phyloP scores from a whole-genome alignment of 192 early-diverging fungal species.

The Podila epicladia region DNA sequence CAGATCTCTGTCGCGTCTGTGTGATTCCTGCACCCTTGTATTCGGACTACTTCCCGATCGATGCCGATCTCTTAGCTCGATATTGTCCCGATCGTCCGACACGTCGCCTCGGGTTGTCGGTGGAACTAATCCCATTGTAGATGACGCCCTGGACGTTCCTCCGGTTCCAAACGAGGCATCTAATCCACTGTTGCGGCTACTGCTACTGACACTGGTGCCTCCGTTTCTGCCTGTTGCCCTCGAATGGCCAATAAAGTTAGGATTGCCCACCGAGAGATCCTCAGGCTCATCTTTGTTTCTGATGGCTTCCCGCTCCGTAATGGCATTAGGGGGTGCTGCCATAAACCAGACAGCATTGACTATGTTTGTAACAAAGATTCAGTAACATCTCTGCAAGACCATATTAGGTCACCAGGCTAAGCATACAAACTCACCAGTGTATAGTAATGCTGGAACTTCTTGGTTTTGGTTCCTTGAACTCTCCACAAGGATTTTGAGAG shows the following conservation, averaged over 20 bases:
- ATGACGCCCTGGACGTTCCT: slow-evolving; percentile 12
- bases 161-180: slow-evolving; percentile 13
- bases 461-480: slow-evolving; percentile 73
- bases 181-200: slow-evolving; percentile 25
- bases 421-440: slow-evolving; percentile 52
- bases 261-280: background rate
- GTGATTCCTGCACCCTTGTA: background rate
- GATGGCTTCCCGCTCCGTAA: slow-evolving; percentile 18
- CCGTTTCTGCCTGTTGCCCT: slow-evolving; percentile 25
- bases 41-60: slow-evolving; percentile 12
- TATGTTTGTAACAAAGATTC: background rate
- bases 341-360: slow-evolving; percentile 81
- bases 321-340: slow-evolving; percentile 62
- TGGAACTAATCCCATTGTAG: slow-evolving; percentile 25
- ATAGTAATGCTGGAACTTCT: slow-evolving; percentile 84
- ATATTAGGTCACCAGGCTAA: background rate
- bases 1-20: background rate
- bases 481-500: slow-evolving; percentile 83
- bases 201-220: slow-evolving; percentile 22
- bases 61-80: slow-evolving; percentile 25
- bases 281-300: slow-evolving; percentile 12
- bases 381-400: too few relatives aligned
- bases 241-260: slow-evolving; percentile 10
- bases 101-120: background rate
- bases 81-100: slow-evolving; percentile 6